Percentiles rank a stretch among this genome's conserved stretches.
These are phyloP conservation scores for Chrysanthemum seticuspe DNA, from an alignment of 129 eudicot genomes.

Conservation along the genomic window DNA sequence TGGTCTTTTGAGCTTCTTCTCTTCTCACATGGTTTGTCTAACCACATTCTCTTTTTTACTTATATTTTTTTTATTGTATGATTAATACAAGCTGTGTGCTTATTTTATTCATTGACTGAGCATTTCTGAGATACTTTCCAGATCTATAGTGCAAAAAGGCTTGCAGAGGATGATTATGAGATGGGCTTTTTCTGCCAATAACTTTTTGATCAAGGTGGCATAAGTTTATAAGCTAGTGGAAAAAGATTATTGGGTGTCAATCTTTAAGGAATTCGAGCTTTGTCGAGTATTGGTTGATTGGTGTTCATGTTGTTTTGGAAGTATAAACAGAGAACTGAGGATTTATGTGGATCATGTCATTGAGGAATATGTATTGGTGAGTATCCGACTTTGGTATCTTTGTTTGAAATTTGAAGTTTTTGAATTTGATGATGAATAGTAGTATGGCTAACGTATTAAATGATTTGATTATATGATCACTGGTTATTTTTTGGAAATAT, in stretches of 20 bases:
- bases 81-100: constrained; percentile 26
- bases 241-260: neutral
- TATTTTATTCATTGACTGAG: constrained; percentile 52
- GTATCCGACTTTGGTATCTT: constrained; percentile 10
- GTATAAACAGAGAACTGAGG: constrained; percentile 7
- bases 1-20: constrained; percentile 59
- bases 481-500: neutral
- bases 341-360: constrained; percentile 23
- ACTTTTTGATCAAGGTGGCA: constrained; percentile 24
- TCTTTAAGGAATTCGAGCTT: constrained; percentile 11
- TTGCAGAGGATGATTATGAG: constrained; percentile 13
- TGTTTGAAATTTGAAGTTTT: neutral
- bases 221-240: constrained; percentile 1
- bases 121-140: constrained; percentile 49
- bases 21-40: constrained; percentile 56
- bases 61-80: constrained; percentile 2
- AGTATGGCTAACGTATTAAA: neutral
- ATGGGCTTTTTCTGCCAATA: constrained; percentile 19
- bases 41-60: constrained; percentile 24
- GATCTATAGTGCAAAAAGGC: constrained; percentile 59
- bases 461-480: neutral
- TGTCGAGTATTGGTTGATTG: constrained; percentile 8
- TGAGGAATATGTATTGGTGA: constrained; percentile 26
- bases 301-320: constrained; percentile 21
- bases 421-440: constrained; percentile 7